phyloP scores from a whole-genome alignment of 306 rosid genomes.

The Lupinus albus region DNA sequence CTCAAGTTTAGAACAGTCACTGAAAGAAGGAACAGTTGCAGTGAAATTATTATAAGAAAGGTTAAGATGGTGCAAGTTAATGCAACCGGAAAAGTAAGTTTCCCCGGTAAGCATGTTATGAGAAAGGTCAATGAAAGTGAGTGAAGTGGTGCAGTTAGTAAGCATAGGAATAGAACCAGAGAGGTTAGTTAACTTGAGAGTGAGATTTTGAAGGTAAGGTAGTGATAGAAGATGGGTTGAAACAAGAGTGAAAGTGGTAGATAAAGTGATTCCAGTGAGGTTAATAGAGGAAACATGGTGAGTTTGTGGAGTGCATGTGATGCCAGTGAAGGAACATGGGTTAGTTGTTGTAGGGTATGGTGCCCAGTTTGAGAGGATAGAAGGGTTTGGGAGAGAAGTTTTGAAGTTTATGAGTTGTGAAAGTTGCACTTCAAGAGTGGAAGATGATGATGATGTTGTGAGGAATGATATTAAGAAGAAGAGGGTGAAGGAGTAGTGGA shows the following conservation, averaged over 20 bases:
- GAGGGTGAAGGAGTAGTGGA: conserved; percentile 15
- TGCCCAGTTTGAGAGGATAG: conserved; percentile 61
- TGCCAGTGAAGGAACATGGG: conserved; percentile 67
- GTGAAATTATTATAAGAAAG: conserved; percentile 76
- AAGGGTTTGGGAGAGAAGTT: conserved; percentile 56
- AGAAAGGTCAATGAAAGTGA: conserved; percentile 73
- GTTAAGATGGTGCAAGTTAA: conserved; percentile 55
- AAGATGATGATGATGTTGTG: not conserved
- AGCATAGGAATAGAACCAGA: conserved; percentile 46
- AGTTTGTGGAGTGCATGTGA: conserved; percentile 54
- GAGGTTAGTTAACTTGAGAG: conserved; percentile 56
- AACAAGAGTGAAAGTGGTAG: conserved; percentile 58
- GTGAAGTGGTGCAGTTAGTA: conserved; percentile 58
- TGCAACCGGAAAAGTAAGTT: conserved; percentile 50
- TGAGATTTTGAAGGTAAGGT: conserved; percentile 55
- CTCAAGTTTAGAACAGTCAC: conserved; percentile 57
- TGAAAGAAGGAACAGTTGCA: conserved; percentile 57
- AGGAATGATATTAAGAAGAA: not conserved
- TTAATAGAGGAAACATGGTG: conserved; percentile 59
- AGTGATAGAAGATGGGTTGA: conserved; percentile 55
- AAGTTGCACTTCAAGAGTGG: not conserved
- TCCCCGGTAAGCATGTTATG: conserved; percentile 61
- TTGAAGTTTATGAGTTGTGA: conserved; percentile 55
- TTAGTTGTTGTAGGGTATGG: conserved; percentile 36
- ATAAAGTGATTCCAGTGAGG: conserved; percentile 49